Percentiles rank a stretch among this genome's conserved stretches.
Evolutionary conservation across 2,329 filamentous ascomycete genomes (phyloP).

Genomic region (Penicillium crustosum): DNA sequence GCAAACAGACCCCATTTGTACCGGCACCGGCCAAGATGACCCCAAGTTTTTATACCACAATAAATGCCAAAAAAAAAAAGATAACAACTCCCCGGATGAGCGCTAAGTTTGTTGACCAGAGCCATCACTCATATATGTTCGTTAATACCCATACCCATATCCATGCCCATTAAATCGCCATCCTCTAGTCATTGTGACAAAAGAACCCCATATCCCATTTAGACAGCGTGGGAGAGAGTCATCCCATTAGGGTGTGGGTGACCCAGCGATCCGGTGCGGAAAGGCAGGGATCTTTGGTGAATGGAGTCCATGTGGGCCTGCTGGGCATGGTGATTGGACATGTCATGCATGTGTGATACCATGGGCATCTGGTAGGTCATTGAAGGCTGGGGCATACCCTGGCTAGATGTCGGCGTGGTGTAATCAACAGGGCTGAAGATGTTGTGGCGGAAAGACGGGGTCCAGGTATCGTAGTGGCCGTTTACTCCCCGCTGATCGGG

Average conservation of each 20-base stretch:
- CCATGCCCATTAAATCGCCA: not conserved
- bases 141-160: conserved; percentile 17
- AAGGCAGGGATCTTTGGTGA: conserved; percentile 24
- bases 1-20: conserved; percentile 15
- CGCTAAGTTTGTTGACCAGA: conserved; percentile 23
- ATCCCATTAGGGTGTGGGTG: conserved; percentile 33
- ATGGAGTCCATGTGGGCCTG: conserved; percentile 15
- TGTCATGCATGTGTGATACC: conserved; percentile 27
- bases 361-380: conserved; percentile 35
- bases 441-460: conserved; percentile 34
- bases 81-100: conserved; percentile 19
- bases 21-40: conserved; percentile 9
- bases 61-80: conserved; percentile 7
- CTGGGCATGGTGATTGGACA: conserved; percentile 19
- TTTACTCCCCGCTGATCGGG: conserved; percentile 21
- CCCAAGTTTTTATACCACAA: conserved; percentile 26
- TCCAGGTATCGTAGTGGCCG: conserved; percentile 33
- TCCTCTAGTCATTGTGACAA: not conserved
- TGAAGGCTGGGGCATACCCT: conserved; percentile 26
- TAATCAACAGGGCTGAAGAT: conserved; percentile 38
- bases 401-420: conserved; percentile 17
- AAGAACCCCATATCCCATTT: conserved; percentile 10
- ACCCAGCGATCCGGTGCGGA: conserved; percentile 35
- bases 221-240: conserved; percentile 22
- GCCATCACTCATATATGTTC: conserved; percentile 31